Conservation (phyloP, 2,329 filamentous ascomycete genomes). For the Camptophora hylomeconis region DNA sequence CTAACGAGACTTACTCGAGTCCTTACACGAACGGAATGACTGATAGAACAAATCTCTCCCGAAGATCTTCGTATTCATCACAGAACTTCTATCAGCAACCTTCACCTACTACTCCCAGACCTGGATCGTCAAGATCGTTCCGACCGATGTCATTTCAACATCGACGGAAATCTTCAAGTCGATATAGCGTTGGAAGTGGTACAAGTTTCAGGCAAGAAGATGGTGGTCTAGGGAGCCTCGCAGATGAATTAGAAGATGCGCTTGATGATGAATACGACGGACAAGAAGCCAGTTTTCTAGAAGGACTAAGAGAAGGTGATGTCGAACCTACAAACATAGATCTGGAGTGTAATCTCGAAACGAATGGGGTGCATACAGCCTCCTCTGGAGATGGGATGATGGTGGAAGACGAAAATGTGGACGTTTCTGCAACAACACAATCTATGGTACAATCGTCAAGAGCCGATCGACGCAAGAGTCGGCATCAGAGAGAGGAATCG, state of each 20-base stretch:
- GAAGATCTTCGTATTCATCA: conserved; percentile 16
- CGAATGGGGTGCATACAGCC: conserved; percentile 15
- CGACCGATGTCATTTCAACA: conserved; percentile 13
- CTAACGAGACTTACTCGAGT: conserved; percentile 10
- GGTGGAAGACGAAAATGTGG: not conserved
- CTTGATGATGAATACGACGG: conserved; percentile 41
- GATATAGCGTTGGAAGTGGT: conserved; percentile 4
- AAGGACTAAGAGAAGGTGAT: conserved; percentile 24
- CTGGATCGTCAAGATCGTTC: conserved; percentile 23
- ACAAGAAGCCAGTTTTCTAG: conserved; percentile 23
- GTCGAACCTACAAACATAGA: conserved; percentile 5
- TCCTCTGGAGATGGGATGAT: too few relatives aligned
- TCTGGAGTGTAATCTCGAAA: conserved; percentile 9
- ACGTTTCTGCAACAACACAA: too few relatives aligned
- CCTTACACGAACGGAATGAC: conserved; percentile 13
- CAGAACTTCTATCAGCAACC: conserved; percentile 16
- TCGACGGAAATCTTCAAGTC: conserved; percentile 5
- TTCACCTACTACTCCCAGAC: conserved; percentile 27
- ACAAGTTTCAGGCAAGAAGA: conserved; percentile 1
- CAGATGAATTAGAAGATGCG: conserved; percentile 50
- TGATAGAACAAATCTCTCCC: conserved; percentile 13
- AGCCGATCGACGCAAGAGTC: too few relatives aligned
- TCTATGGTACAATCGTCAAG: too few relatives aligned
- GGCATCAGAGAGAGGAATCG: conserved; percentile 29
- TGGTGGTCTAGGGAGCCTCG: conserved; percentile 24